phyloP scores from a whole-genome alignment of 306 rosid species.

The Vicia faba region DNA sequence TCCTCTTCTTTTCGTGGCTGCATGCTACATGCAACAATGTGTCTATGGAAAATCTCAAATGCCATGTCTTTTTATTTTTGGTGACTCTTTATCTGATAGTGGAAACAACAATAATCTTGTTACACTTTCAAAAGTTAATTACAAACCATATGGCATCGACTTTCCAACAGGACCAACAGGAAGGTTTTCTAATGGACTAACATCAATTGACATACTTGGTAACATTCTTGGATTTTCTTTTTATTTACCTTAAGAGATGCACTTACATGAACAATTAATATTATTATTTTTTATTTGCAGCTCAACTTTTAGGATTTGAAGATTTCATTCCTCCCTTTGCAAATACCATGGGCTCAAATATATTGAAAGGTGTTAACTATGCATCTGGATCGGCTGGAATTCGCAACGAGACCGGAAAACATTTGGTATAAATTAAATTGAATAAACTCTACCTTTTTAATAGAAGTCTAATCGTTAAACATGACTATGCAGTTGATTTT shows the following conservation, averaged over 20 bases:
- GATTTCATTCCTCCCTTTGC: slow-evolving; percentile 33
- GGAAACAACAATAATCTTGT: slow-evolving; percentile 47
- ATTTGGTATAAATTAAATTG: background rate
- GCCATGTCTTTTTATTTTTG: slow-evolving; percentile 55
- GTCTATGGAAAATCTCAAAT: slow-evolving; percentile 34
- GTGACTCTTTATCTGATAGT: slow-evolving; percentile 44
- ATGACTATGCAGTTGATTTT: too few species aligned
- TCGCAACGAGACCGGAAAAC: slow-evolving; percentile 5
- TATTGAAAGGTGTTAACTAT: slow-evolving; percentile 34
- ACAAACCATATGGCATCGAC: background rate
- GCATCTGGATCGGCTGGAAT: slow-evolving; percentile 42
- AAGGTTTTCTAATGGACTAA: background rate
- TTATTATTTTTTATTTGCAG: slow-evolving; percentile 2
- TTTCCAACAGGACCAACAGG: background rate
- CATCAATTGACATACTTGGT: background rate
- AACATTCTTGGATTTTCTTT: background rate
- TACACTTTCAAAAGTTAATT: background rate
- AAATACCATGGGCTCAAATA: background rate
- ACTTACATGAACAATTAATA: too few species aligned
- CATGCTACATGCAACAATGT: background rate
- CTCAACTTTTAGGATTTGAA: slow-evolving; percentile 21
- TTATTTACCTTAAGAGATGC: too few species aligned
- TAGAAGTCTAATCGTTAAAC: too few species aligned
- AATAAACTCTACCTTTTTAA: too few species aligned
- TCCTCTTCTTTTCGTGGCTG: background rate